Evolutionary conservation across 208 protist genomes (phyloP), one percentile per base, ranked within the genome.

Genomic region (Trypanosoma platydactyli): DNA sequence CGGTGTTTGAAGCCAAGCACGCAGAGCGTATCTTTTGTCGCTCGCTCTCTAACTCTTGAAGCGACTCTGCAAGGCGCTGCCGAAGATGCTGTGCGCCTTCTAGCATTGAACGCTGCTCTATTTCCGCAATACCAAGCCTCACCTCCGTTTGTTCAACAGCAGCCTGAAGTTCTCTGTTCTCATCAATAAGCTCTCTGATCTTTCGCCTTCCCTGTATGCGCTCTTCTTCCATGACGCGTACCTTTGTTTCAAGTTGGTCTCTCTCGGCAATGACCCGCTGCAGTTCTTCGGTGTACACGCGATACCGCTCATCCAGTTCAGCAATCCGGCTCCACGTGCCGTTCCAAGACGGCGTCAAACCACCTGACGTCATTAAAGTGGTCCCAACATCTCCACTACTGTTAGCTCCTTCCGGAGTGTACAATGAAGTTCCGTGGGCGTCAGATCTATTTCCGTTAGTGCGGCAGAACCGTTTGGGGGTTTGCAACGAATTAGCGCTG

Each of bases 111-210:
- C 56, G 49, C 18, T 67, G 61, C 41, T 67, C 61, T 29, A 67
- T 55, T 57, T 67, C 61, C 11, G 61, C 38, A n/a, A 67, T 57
- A 29, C 50, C 49, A 3, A 55, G 40, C 1, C 63, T 50, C 16
- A 68, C 63, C 20, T 57, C 40, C 15, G 38, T 33, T 13, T 55
- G 30, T n/a, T 59, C 63, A 12, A 52, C 16, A 5, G n/a, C 41
- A 1, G 38, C 25, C 13, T 38, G 50, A 41, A 68, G 51, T 7
- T 33, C 9, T 38, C 41, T 68, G 41, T 68, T 68, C 38, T 68
- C 63, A 20, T 68, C 63, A 7, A 68, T 48, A 55, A 68, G 63
- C 29, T 68, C 63, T 33, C 29, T 57, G 7, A 68, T 68, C 12
- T 44, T 68, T 20, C n/a, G 16, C 50, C n/a, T 58, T 3, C 51